Conservation (phyloP, 2,329 filamentous ascomycete genomes). For the Kalaharituber pfeilii region DNA sequence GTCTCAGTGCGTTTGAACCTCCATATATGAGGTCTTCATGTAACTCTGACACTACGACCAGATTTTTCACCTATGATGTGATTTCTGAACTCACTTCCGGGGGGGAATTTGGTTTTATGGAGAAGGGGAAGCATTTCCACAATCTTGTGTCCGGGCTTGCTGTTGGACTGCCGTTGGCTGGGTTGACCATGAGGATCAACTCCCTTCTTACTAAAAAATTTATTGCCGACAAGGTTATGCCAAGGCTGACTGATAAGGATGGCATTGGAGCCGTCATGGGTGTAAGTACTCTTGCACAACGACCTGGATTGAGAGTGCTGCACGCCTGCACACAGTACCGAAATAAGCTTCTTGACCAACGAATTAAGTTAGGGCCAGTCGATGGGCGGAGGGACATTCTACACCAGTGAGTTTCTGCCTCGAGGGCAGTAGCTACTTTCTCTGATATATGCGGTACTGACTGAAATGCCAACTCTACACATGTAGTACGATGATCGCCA, state of each 20-base stretch:
- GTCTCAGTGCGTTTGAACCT: neutral
- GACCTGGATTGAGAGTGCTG: neutral
- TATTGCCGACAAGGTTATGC: constrained; percentile 11
- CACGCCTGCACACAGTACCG: neutral
- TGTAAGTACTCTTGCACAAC: neutral
- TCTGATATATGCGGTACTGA: neutral
- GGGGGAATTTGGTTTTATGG: constrained; percentile 25
- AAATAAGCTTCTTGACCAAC: constrained; percentile 4
- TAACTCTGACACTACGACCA: no score
- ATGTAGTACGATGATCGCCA: constrained; percentile 4
- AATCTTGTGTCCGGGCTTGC: constrained; percentile 24
- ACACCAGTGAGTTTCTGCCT: neutral
- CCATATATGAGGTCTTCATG: no score
- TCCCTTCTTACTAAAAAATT: constrained; percentile 9
- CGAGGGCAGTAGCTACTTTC: neutral
- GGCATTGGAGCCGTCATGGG: constrained; percentile 8
- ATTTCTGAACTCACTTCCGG: constrained; percentile 27
- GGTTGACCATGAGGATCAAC: constrained; percentile 10
- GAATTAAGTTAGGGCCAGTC: neutral
- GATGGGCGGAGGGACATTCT: constrained; percentile 3
- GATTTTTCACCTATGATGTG: constrained; percentile 26
- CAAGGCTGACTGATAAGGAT: constrained; percentile 4
- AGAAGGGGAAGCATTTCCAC: constrained; percentile 25
- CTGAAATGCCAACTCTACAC: no score
- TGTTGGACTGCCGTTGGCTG: constrained; percentile 11